Evolutionary conservation across 371 early-diverging fungal species (phyloP).

Genomic region (Sanchytrium tribonematis): DNA sequence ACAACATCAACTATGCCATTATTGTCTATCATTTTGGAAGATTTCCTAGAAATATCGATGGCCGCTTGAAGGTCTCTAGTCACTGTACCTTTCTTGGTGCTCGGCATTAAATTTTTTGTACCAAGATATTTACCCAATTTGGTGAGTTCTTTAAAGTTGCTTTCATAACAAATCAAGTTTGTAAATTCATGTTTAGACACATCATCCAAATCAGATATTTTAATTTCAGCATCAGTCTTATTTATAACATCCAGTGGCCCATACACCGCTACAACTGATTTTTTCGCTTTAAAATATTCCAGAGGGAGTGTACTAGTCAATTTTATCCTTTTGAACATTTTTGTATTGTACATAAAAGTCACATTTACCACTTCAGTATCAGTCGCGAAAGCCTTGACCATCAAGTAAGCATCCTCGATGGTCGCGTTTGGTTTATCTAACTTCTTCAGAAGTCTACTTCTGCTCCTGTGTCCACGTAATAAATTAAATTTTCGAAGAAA

Average conservation of each 20-base stretch:
- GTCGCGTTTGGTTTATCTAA: neutral
- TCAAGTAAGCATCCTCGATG: neutral
- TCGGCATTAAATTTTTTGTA: neutral
- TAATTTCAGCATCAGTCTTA: neutral
- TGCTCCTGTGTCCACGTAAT: neutral
- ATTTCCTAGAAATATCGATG: neutral
- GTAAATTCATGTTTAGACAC: neutral
- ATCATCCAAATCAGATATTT: neutral
- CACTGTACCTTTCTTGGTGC: neutral
- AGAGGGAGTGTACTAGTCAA: neutral
- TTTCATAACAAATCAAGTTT: neutral
- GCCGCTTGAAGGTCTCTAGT: neutral
- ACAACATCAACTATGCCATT: neutral
- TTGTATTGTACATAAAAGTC: neutral
- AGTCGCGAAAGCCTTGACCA: neutral
- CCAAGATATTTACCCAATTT: neutral
- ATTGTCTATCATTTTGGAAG: neutral
- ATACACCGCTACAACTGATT: neutral
- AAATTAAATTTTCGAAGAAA: neutral
- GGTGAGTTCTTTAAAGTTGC: neutral
- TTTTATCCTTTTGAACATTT: neutral
- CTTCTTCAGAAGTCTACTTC: neutral
- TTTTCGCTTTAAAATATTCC: neutral
- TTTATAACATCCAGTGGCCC: neutral
- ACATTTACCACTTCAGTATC: neutral